Base-by-base conservation (phyloP, 2,329 filamentous ascomycete genomes). In the Fusarium multiceps region DNA sequence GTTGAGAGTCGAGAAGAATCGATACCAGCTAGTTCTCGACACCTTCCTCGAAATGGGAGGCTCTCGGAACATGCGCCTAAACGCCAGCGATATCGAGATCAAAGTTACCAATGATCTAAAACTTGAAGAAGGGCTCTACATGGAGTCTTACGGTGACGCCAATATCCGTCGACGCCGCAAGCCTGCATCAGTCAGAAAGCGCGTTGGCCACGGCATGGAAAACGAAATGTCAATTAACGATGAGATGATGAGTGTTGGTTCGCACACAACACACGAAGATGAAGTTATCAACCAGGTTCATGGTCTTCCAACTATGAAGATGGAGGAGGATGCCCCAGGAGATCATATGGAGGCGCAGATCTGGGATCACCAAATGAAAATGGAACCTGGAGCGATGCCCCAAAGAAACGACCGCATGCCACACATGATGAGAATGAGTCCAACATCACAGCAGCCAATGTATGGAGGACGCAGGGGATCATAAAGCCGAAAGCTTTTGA, bases 31-130 rank as follows among this genome's bases (percentile, higher is more conserved):
- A 10, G 77, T 87, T 6, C 76, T 82, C 12, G 78, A 81, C 1
- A 76, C 78, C 21, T 85, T 88, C 75, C 80, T 81, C 63, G 84
- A 87, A 55, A 77, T 82, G 28, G 85, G 85, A 4, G 86, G 86
- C 46, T 85, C 84, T 20, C 74, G 76, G 45, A 82, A 83, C 55
- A 82, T 83, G 63, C 81, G 84, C 34, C 84, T 86, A 78, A 87
- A 83, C 65, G 76, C 82, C 6, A 80, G 79, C 30, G 84, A 87
- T 63, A 79, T 88, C 41, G 83, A 86, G 65, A 80, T 83, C 71
- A 83, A 84, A 69, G 78, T 88, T 3, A 82, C 86, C 56, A 78
- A 77, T 65, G 82, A 85, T 57, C 74, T 81, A 34, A 80, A 77
- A 47, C 73, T 80, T 18, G 79, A 81, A 49, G 78, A 82, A 59